Base-by-base conservation (phyloP, 352 stramenopile species). In the Globisporangium irregulare region DNA sequence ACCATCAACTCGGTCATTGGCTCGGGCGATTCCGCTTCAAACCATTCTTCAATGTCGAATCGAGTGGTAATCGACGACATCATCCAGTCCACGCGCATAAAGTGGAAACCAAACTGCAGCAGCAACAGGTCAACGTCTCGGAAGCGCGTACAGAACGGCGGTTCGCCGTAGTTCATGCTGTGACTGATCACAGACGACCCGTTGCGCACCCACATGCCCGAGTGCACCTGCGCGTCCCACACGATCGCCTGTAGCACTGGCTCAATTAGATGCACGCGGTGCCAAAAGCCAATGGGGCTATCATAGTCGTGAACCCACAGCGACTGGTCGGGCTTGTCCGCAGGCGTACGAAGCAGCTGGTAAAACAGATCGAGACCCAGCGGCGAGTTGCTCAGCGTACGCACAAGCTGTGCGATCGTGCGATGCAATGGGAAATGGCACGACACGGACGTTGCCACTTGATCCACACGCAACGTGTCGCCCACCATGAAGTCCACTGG, bases 121-220 rank as follows among this genome's bases (percentile, higher is more conserved):
- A 93, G 69, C 12, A 96, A 71, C 59, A 96, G 75, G 67, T 96
- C 88, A 8, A 94, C 71, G 71, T 96, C 86, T 46, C 88, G 86
- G 41, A 96, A 94, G 9, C 85, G 78, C 60, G 87, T 77, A 67
- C 88, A 96, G 66, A 93, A 96, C 20, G 86, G 86, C n/a, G 88
- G 88, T 57, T 96, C 88, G 10, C 86, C 88, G 66, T 96, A 96
- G 68, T 96, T 96, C 85, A 96, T 94, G 58, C 86, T 96, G 68
- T 96, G 88, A 63, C 93, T 96, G 32, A 94, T 79, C 46, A 96
- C 84, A 5, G 85, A 89, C 69, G 90, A 85, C 1, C 88, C 88
- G 66, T 96, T 96, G 36, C 88, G 86, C 14, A 93, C 84, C 88
- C 88, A 96, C 48, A 96, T 76, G 4, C 86, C 84, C 0, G 80